A percentile compares a stretch with the other conserved stretches of the same genome.
These are phyloP conservation scores for Dendrobium catenatum DNA, from an alignment of 106 monocot species.

Conservation along the genomic window DNA sequence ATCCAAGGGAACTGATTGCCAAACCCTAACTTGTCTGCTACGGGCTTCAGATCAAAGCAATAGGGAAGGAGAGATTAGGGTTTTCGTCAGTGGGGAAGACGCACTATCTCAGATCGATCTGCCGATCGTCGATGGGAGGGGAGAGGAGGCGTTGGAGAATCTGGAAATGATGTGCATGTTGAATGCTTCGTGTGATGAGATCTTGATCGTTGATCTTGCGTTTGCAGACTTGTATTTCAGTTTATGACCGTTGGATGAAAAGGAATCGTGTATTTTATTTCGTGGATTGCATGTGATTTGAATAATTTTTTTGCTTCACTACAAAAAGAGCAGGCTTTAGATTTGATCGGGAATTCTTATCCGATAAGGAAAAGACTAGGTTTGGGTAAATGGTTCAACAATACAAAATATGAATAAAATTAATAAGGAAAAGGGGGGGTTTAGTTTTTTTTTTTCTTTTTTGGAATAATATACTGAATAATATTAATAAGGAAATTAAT, in stretches of 20 bases:
- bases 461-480: too few relatives aligned
- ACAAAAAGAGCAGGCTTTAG: neutral
- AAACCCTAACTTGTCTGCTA: neutral
- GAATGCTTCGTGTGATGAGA: neutral
- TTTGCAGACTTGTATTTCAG: neutral
- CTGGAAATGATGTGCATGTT: neutral
- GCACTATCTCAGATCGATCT: neutral
- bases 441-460: too few relatives aligned
- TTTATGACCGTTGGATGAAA: neutral
- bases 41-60: neutral
- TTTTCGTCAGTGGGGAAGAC: neutral
- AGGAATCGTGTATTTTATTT: neutral
- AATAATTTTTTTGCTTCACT: neutral
- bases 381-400: neutral
- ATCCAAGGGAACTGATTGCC: neutral
- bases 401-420: too few relatives aligned
- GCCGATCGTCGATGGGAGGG: slow-evolving; percentile 1
- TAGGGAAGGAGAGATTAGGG: neutral
- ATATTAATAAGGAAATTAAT: too few relatives aligned
- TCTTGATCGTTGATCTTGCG: neutral
- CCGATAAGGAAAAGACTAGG: slow-evolving; percentile 2
- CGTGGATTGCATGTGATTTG: neutral
- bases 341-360: neutral
- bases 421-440: too few relatives aligned
- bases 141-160: neutral